Evolutionary conservation across 345 rosid species (phyloP), one percentile per base, ranked within the genome.

Genomic region (Zanthoxylum bungeanum): DNA sequence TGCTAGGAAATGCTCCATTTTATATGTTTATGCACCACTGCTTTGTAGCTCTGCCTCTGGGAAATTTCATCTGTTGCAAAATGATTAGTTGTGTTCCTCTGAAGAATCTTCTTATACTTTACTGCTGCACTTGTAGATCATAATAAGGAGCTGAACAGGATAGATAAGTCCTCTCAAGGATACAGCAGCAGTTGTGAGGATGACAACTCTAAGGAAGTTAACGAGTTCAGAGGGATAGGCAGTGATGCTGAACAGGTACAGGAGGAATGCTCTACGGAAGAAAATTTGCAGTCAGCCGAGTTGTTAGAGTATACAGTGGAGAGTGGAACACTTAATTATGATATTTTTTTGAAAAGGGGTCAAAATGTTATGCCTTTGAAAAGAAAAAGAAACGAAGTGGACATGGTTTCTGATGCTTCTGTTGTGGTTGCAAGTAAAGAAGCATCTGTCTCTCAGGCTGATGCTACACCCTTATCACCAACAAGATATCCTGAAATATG

Each of bases 211-310:
- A 52, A 71, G 71, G 28, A 64, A 49, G 64, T 51, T 58, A 61
- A 70, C 58, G 60, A 53, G n/a, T n/a, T n/a, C n/a, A 66, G 49
- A 52, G 83, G 72, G 60, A 56, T 36, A n/a, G 66, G 69, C 66
- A 81, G 71, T 77, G 78, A 71, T 79, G 70, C 77, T 69, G 76
- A 71, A 66, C 77, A 33, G 50, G 74, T 10, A 19, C 25, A 49
- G 50, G 57, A 49, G 42, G 71, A 58, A 9, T 30, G 34, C 61
- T 61, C 70, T 64, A 58, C 73, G 7, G 33, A 59, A 25, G 75
- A 79, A 63, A 64, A 75, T 53, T n/a, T 73, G 69, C 77, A 64
- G 31, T 60, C 61, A 22, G 46, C 78, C 31, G 75, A 71, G 70
- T 68, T 75, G 51, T 34, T 57, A 50, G 76, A 70, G 46, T 17